Evolutionary conservation across 148 eudicot genomes (phyloP).

Genomic region (Vaccinium corymbosum): DNA sequence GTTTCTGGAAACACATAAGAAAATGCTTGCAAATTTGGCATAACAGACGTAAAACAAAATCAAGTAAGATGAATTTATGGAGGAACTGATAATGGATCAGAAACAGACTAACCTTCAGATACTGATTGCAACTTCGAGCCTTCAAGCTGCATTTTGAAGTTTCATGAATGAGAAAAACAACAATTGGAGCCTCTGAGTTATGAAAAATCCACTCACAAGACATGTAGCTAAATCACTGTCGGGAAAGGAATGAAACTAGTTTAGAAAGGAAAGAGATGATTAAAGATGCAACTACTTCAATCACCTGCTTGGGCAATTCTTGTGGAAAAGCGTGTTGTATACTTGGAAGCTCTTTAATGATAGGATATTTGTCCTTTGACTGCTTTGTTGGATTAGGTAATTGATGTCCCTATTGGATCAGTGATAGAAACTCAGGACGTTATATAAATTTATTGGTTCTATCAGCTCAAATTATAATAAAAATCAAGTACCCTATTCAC

Average conservation of each 20-base stretch:
- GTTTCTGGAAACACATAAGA: not conserved
- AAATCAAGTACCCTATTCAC: constrained; percentile 3
- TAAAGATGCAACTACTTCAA: constrained; percentile 17
- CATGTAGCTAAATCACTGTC: not conserved
- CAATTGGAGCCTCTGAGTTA: not conserved
- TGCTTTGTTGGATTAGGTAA: constrained; percentile 13
- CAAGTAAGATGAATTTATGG: not conserved
- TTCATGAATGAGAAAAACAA: not conserved
- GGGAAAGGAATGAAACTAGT: not conserved
- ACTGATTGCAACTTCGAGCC: constrained; percentile 21
- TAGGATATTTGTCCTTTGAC: constrained; percentile 17
- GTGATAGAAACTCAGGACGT: not conserved
- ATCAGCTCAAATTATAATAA: not conserved
- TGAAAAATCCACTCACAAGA: not conserved
- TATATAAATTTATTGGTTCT: not conserved
- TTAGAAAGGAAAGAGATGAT: not conserved
- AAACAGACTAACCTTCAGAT: constrained; percentile 38
- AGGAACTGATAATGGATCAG: constrained; percentile 12
- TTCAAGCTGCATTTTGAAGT: constrained; percentile 33
- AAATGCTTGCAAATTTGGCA: not conserved
- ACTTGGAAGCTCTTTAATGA: constrained; percentile 15
- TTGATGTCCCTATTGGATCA: constrained; percentile 14
- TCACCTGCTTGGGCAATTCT: constrained; percentile 20
- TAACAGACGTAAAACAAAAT: not conserved
- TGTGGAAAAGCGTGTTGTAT: constrained; percentile 14